Evolutionary conservation across 768 basidiomycete genomes (phyloP).

Genomic region (Punctularia strigosozonata): DNA sequence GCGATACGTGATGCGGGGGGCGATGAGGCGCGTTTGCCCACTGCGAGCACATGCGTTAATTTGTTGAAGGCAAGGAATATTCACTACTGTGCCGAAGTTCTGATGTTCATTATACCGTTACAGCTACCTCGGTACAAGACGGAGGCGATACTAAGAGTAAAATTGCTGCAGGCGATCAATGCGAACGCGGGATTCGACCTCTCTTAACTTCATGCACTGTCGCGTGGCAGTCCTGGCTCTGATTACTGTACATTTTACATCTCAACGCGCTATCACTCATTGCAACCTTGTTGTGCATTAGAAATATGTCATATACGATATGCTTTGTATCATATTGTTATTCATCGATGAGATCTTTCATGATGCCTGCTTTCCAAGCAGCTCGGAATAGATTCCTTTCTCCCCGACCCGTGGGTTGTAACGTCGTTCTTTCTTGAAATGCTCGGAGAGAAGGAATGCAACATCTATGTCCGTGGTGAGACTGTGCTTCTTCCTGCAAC

Average conservation of each 20-base stretch:
- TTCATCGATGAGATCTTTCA: too few relatives aligned
- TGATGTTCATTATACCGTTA: conserved; percentile 1
- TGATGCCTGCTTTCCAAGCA: too few relatives aligned
- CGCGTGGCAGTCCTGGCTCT: too few relatives aligned
- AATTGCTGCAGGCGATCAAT: conserved; percentile 78
- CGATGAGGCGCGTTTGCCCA: conserved; percentile 62
- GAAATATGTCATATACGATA: too few relatives aligned
- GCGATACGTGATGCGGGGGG: conserved; percentile 72
- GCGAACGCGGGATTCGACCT: conserved; percentile 90
- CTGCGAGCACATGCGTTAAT: conserved; percentile 85
- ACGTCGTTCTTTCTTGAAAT: conserved; percentile 57
- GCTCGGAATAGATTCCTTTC: background rate
- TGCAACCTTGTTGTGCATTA: too few relatives aligned
- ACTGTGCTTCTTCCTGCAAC: background rate
- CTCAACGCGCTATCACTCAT: too few relatives aligned
- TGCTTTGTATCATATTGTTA: too few relatives aligned
- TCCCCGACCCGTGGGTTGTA: background rate
- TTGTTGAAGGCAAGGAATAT: conserved; percentile 58
- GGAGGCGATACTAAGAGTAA: conserved; percentile 53
- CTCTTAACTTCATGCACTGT: conserved; percentile 32
- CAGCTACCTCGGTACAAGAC: conserved; percentile 63
- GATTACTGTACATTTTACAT: too few relatives aligned
- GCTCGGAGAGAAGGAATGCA: conserved; percentile 76
- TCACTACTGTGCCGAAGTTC: background rate
- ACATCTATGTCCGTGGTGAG: conserved; percentile 37